Percentiles rank a stretch among this genome's conserved stretches.
Conservation (phyloP, 345 rosid species). For the Geranium brycei region DNA sequence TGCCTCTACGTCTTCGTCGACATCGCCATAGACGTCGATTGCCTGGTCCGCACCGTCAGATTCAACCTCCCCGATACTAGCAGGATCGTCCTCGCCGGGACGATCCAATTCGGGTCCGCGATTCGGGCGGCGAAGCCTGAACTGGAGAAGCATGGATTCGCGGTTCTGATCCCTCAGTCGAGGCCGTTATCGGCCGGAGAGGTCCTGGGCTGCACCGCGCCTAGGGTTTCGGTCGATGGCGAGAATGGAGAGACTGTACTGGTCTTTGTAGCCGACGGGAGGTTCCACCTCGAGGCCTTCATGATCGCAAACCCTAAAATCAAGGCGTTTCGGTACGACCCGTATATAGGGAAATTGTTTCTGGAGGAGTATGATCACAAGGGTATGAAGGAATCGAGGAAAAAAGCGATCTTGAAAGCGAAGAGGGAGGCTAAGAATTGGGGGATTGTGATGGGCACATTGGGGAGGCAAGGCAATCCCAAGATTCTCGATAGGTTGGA, state of each 20-base stretch:
- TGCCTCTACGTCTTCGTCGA: slow-evolving; percentile 90
- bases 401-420: slow-evolving; percentile 39
- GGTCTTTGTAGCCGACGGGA: slow-evolving; percentile 84
- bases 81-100: slow-evolving; percentile 53
- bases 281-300: slow-evolving; percentile 81
- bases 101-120: slow-evolving; percentile 77
- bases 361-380: slow-evolving; percentile 85
- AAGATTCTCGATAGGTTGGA: slow-evolving; percentile 64
- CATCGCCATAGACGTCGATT: slow-evolving; percentile 52
- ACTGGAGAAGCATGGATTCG: slow-evolving; percentile 50
- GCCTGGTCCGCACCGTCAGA: slow-evolving; percentile 36
- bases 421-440: slow-evolving; percentile 35
- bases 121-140: slow-evolving; percentile 75
- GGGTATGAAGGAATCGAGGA: slow-evolving; percentile 79
- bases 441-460: slow-evolving; percentile 82
- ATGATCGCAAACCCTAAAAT: slow-evolving; percentile 84
- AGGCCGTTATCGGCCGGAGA: slow-evolving; percentile 83
- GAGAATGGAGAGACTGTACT: slow-evolving; percentile 21
- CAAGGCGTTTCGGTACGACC: slow-evolving; percentile 66
- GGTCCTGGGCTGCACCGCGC: slow-evolving; percentile 83
- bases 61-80: slow-evolving; percentile 27
- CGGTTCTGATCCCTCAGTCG: slow-evolving; percentile 74
- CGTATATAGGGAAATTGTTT: slow-evolving; percentile 62
- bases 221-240: slow-evolving; percentile 21
- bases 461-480: slow-evolving; percentile 93